phyloP scores from a whole-genome alignment of 1,284 basidiomycete species.

The Trichosporon coremiiforme region DNA sequence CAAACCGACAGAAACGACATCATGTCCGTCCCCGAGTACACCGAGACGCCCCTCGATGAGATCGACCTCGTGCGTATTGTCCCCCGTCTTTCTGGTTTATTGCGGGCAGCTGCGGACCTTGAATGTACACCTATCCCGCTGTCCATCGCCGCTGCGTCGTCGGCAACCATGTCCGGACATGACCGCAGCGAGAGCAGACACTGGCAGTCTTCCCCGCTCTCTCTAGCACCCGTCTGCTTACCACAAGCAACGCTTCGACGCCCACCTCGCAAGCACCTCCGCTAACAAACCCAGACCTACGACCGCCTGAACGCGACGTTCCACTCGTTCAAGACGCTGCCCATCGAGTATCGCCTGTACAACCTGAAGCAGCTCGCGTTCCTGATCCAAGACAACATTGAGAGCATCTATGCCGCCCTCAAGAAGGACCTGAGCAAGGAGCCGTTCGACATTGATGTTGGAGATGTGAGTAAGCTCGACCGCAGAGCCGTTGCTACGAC shows the following conservation, averaged over 20 bases:
- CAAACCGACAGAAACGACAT: not conserved
- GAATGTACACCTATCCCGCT: too few species aligned
- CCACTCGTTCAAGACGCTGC: conserved; percentile 60
- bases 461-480: conserved; percentile 40
- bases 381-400: conserved; percentile 65
- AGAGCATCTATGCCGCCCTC: conserved; percentile 60
- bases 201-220: too few species aligned
- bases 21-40: conserved; percentile 21
- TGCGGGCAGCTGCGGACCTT: too few species aligned
- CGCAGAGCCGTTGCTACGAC: not conserved
- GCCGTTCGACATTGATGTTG: conserved; percentile 37
- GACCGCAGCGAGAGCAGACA: too few species aligned
- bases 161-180: too few species aligned
- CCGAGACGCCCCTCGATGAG: conserved; percentile 31
- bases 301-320: conserved; percentile 61
- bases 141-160: too few species aligned
- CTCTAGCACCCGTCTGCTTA: too few species aligned
- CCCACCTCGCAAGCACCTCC: not conserved
- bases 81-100: too few species aligned
- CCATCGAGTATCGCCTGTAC: conserved; percentile 63
- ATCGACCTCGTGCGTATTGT: conserved; percentile 32
- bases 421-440: conserved; percentile 63
- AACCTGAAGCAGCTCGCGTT: conserved; percentile 68
- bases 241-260: too few species aligned
- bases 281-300: conserved; percentile 56